Base-by-base conservation (phyloP, 129 eudicot genomes). In the Flaveria sonorensis region DNA sequence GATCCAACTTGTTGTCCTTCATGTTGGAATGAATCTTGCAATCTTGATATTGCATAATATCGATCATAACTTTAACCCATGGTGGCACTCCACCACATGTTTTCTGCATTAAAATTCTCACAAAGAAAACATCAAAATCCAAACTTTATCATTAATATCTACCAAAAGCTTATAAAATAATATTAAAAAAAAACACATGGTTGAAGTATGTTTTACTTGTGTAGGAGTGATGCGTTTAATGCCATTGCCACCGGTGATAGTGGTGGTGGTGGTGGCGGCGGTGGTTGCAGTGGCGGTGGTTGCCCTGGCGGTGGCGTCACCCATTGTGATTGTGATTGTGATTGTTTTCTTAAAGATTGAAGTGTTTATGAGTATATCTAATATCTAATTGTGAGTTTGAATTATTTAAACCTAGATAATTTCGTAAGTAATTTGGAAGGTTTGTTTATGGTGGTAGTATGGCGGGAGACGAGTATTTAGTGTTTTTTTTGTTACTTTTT, bases 61-160 rank as follows among this genome's bases (percentile, higher is more conserved):
- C 51, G 51, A 77, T 79, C 86, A 86, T 71, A 76, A 79, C 62
- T 68, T 43, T 53, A 28, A 86, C 68, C 89, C 89, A 86, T 42
- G 59, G 72, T 11, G 87, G 87, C 56, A 86, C 85, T 55, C 48
- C 75, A 23, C 21, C 61, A 7, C 67, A 11, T 21, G 36, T 36
- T 36, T 36, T 70, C 88, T 82, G 81, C 79, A 70, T 21, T 55
- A 67, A 52, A 71, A 15, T 6, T 48, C 51, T 10, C 43, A 23
- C 71, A 18, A 19, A n/a, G 11, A 32, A 32, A 32, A 47, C 40
- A 57, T 48, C 53, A 62, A 80, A 10, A 72, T 64, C 24, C 52
- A 72, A 72, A 18, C 18, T 50, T 47, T 7, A 19, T 2, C 12
- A 11, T 45, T 8, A 28, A 28, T 28, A 45, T 11, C 48, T 2